Base-by-base conservation (phyloP, 805 yeast species). In the Schwanniomyces polymorphus region DNA sequence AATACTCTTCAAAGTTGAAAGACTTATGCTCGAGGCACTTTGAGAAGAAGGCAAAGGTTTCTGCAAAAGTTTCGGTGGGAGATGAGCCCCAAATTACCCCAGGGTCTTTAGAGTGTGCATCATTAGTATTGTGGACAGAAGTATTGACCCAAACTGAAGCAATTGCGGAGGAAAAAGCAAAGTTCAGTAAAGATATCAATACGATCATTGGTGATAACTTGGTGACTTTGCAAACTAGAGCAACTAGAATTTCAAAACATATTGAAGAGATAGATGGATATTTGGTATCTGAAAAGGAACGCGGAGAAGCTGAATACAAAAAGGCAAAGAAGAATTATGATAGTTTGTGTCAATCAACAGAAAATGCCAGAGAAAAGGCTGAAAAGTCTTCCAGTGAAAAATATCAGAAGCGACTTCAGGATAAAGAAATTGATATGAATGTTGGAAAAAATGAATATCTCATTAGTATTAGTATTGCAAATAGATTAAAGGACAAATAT, bases 21-120 rank as follows among this genome's bases (percentile, higher is more conserved):
- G 77, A 78, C 8, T 67, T 94, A 49, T 76, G 89, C 38, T 68
- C 82, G 43, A 88, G 84, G 49, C 87, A 83, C 52, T 83, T 89
- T 56, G 85, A 83, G 49, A 86, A 82, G 64, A 91, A 91, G 62
- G 86, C 96, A 41, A 81, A 82, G 53, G 66, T 75, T 14, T 74
- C 89, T 9, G 80, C 92, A 0, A 63, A 70, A 11, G 66, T 94
- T 26, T 82, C 91, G 38, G 99, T 94, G 2, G 99, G 99, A 23
- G 96, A 89, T 50, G 80, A 80, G 14, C 99, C 99, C 0, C 79
- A 83, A 37, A 80, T 88, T 38, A 94, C 99, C 0, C 98, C 99
- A 0, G 99, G 99, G 0, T 90, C 97, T 0, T 72, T 92, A 42
- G 98, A 94, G 61, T 79, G 88, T 53, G 96, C 97, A 0, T 76